These are phyloP conservation scores for Phylloporus sp. DNA, from an alignment of 768 basidiomycete species.

Conservation along the genomic window DNA sequence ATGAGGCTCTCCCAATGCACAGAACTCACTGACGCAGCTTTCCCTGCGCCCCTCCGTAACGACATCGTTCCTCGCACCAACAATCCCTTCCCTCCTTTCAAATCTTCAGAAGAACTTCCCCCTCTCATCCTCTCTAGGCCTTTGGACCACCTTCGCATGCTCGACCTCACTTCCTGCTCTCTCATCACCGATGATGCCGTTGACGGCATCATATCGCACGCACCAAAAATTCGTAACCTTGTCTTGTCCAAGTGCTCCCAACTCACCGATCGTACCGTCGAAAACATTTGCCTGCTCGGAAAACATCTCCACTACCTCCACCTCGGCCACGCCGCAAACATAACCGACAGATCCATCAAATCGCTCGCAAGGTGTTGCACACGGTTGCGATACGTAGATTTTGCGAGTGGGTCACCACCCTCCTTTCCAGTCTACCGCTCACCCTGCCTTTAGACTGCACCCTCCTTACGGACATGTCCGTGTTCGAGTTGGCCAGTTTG, in stretches of 20 bases:
- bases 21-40: conserved; percentile 76
- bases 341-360: conserved; percentile 86
- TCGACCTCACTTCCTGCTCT: conserved; percentile 86
- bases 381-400: conserved; percentile 89
- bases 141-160: conserved; percentile 85
- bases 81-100: conserved; percentile 41
- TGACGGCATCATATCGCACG: conserved; percentile 74
- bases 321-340: conserved; percentile 83
- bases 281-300: conserved; percentile 82
- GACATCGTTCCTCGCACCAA: conserved; percentile 32
- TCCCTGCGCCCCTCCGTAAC: conserved; percentile 63
- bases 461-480: conserved; percentile 86
- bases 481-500: conserved; percentile 82
- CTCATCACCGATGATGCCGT: conserved; percentile 79
- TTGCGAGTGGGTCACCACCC: conserved; percentile 68
- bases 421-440: conserved; percentile 1
- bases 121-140: conserved; percentile 60
- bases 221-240: conserved; percentile 79
- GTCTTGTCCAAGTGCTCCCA: conserved; percentile 79
- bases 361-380: conserved; percentile 83
- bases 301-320: conserved; percentile 93
- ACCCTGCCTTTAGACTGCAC: conserved; percentile 58
- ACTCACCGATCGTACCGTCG: conserved; percentile 77
- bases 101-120: conserved; percentile 43
- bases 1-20: conserved; percentile 78